A percentile compares a stretch with the other conserved stretches of the same genome.
These are phyloP conservation scores for Polytrichum formosum DNA, from an alignment of 225 moss, liverwort and hornwort genomes.

Conservation along the genomic window DNA sequence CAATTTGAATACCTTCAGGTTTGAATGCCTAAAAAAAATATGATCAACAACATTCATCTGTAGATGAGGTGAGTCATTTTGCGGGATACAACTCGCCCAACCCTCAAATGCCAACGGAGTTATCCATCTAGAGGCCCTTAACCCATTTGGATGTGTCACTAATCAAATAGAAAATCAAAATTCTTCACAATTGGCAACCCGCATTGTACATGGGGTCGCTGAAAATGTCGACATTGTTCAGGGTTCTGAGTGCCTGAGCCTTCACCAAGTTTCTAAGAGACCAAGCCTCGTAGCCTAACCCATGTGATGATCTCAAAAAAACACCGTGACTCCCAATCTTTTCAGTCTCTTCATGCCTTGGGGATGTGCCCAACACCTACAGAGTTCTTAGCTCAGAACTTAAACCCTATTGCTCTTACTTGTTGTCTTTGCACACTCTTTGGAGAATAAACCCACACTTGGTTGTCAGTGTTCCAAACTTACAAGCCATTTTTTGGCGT, in stretches of 20 bases:
- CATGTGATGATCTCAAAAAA: background rate
- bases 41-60: background rate
- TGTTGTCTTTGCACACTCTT: slow-evolving; percentile 8
- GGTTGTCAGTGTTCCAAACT: no score
- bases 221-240: slow-evolving; percentile 41
- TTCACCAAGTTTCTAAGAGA: slow-evolving; percentile 1
- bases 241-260: slow-evolving; percentile 23
- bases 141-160: no score
- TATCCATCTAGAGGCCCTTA: background rate
- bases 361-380: slow-evolving; percentile 39
- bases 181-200: background rate
- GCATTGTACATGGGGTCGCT: slow-evolving; percentile 31
- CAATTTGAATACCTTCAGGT: background rate
- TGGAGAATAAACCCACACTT: no score
- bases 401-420: slow-evolving; percentile 28
- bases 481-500: no score
- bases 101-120: background rate
- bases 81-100: background rate
- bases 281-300: background rate
- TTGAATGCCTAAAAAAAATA: background rate
- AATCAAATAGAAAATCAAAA: background rate
- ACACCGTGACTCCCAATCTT: slow-evolving; percentile 2
- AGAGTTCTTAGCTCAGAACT: slow-evolving; percentile 39
- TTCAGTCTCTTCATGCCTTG: slow-evolving; percentile 33
- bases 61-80: background rate